phyloP scores from a whole-genome alignment of 2,329 filamentous ascomycete species.

The Atkinsonella texensis region DNA sequence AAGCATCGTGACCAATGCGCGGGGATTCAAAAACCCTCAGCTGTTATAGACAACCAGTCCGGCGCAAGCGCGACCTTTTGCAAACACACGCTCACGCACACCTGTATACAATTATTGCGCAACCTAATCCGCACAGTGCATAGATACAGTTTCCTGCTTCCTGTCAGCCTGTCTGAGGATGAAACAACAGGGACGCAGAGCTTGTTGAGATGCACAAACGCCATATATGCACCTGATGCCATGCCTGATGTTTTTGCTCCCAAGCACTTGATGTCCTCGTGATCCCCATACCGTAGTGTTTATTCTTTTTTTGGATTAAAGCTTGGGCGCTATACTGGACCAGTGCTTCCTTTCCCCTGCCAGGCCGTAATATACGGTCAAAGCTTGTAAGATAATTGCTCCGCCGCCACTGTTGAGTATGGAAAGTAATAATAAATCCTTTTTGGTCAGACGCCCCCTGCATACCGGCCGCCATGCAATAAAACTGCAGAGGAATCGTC shows the following conservation, averaged over 20 bases:
- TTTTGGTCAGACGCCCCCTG: too few species aligned
- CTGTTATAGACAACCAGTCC: not conserved
- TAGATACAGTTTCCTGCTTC: not conserved
- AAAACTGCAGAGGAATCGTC: too few species aligned
- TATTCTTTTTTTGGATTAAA: too few species aligned
- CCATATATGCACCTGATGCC: not conserved
- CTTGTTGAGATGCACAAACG: not conserved
- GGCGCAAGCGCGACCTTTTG: not conserved
- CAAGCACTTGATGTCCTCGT: conserved; percentile 15
- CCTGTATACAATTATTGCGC: not conserved
- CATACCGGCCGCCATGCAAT: too few species aligned
- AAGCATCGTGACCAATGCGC: conserved; percentile 9
- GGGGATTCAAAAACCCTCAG: conserved; percentile 1
- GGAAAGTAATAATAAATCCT: too few species aligned
- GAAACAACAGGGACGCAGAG: not conserved
- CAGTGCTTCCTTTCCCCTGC: not conserved
- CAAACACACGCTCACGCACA: not conserved
- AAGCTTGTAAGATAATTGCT: too few species aligned
- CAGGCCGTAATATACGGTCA: not conserved
- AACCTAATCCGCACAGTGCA: too few species aligned
- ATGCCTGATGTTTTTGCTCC: conserved; percentile 2
- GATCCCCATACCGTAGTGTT: conserved; percentile 11
- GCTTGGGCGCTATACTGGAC: not conserved
- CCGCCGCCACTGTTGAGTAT: too few species aligned
- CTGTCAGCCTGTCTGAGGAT: not conserved